Base-by-base conservation (phyloP, 768 basidiomycete species). In the Russula vinacea region DNA sequence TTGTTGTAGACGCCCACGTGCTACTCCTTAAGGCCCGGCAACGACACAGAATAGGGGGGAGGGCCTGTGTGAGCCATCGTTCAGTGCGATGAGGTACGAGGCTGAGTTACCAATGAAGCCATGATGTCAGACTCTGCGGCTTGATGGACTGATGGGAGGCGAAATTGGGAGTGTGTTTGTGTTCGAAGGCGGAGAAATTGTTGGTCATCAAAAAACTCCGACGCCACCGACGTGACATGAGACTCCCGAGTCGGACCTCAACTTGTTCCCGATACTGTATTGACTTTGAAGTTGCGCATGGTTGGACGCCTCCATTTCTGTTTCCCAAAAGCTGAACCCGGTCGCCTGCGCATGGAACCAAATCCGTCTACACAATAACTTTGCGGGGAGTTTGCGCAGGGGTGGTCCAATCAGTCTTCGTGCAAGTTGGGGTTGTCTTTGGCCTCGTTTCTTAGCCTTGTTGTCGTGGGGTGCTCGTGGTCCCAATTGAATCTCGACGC, bases 401-500 rank as follows among this genome's bases (percentile, higher is more conserved):
- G 11, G 22, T 19, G 39, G 42, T 22, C 33, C 52, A 26, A 47
- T 54, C 24, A 35, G 58, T 17, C 37, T 17, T 42, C 29, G 24
- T 54, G 39, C 32, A 33, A 64, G 33, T 8, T 64, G 26, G 63
- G 58, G 2, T 39, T 47, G 5, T 56, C 63, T 19, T n/a, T 59
- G n/a, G 52, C 40, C 24, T 59, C 52, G 17, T 22, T 55, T 19
- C 58, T 65, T 16, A 47, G 64, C 17, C 58, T 60, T 22, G 22
- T 60, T n/a, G 33, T 42, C 24, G 50, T 35, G 17, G 62, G 56
- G n/a, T 58, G 19, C 13, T 64, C 58, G 19, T 64, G 45, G 52
- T 50, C 58, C 19, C 37, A 33, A 37, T 56, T 65, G 58, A 60
- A 60, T 22, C 64, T 65, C 22, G 58, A 65, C 32, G 0, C 39